Evolutionary conservation across 257 asterid genomes (phyloP).

Genomic region (Ajuga chamaepitys): DNA sequence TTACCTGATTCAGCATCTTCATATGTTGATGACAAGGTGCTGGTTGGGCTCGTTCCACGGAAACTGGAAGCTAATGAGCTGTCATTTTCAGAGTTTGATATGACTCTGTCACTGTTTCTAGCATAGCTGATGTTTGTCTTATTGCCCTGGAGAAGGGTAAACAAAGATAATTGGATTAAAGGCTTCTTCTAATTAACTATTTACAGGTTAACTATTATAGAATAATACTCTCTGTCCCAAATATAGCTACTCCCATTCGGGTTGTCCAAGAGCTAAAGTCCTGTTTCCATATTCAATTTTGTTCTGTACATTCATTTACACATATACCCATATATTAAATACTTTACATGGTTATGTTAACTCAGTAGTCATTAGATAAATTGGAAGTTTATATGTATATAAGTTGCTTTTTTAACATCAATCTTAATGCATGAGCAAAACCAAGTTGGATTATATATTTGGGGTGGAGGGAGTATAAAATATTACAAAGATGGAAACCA

Average conservation of each 20-base stretch:
- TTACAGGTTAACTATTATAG: not conserved
- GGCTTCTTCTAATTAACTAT: not conserved
- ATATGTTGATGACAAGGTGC: slow-evolving; percentile 75
- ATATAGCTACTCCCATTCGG: not conserved
- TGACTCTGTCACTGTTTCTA: slow-evolving; percentile 40
- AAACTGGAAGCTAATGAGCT: slow-evolving; percentile 59
- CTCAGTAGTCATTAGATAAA: no score
- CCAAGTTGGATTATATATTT: no score
- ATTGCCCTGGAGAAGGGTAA: slow-evolving; percentile 58
- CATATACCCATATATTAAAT: no score
- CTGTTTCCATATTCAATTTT: no score
- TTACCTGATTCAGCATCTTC: slow-evolving; percentile 89
- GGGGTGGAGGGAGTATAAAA: no score
- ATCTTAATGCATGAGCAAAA: no score
- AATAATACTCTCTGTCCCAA: not conserved
- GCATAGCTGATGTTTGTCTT: slow-evolving; percentile 38
- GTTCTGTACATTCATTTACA: no score
- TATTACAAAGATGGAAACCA: no score
- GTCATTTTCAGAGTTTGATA: slow-evolving; percentile 52
- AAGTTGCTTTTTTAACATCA: no score
- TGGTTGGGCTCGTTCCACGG: slow-evolving; percentile 69
- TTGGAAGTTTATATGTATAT: no score
- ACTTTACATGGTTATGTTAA: no score
- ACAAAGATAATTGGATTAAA: not conserved
- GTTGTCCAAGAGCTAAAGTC: no score